A percentile compares a stretch with the other conserved stretches of the same genome.
phyloP scores from a whole-genome alignment of 225 moss, liverwort and hornwort species.

The Climacium dendroides region DNA sequence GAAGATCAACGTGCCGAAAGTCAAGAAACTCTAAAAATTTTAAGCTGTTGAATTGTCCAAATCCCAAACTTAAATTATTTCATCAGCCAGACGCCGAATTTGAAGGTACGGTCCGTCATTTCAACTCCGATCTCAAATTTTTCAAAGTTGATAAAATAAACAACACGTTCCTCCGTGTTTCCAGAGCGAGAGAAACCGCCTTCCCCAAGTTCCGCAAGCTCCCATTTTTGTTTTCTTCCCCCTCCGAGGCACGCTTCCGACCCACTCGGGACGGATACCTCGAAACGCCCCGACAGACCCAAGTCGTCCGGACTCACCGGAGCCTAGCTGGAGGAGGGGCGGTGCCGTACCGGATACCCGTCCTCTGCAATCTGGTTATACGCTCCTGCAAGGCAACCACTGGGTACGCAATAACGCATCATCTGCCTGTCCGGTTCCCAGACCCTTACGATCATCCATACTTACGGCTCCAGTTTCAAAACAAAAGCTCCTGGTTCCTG shows the following conservation, averaged over 20 bases:
- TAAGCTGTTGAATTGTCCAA: too few relatives aligned
- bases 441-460: background rate
- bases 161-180: background rate
- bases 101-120: background rate
- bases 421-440: background rate
- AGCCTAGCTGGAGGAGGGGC: background rate
- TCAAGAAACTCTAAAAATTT: too few relatives aligned
- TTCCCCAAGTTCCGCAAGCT: background rate
- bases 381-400: background rate
- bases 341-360: background rate
- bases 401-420: background rate
- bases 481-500: background rate
- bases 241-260: background rate
- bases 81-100: too few relatives aligned
- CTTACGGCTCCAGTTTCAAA: background rate
- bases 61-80: too few relatives aligned
- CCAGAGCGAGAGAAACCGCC: background rate
- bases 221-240: background rate
- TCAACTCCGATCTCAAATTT: background rate
- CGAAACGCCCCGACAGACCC: background rate
- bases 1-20: too few relatives aligned
- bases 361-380: background rate
- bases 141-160: background rate
- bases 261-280: background rate
- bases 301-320: too few relatives aligned